Base-by-base conservation (phyloP, 176 grass and related monocot species). In the Typha latifolia region DNA sequence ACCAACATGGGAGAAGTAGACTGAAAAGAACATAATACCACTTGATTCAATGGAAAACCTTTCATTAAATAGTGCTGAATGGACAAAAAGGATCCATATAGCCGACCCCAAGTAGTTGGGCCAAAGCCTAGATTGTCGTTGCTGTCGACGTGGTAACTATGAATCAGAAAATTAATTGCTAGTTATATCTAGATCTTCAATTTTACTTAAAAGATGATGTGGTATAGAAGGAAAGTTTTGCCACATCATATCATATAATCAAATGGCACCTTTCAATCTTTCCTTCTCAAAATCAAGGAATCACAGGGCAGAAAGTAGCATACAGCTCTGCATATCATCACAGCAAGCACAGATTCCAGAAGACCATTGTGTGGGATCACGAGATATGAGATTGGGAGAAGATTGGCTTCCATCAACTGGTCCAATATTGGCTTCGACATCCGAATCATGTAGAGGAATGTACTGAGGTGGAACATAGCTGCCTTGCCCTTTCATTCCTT, bases 331-430 rank as follows among this genome's bases (percentile, higher is more conserved):
- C 64, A 85, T 84, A 78, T 96, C 87, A 66, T 91, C 87, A 79
- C 81, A 96, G 82, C 92, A 96, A 79, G 87, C 87, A 96, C 84
- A 96, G 63, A 96, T 91, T 79, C 92, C 92, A 67, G 92, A 91
- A 79, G 92, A 96, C 92, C 92, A 91, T 62, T 82, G 74, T 79
- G 78, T 87, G 3, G 73, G 61, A 72, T 84, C 84, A 55, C 70
- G 73, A 48, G 16, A 84, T 80, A 82, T 51, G 49, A 71, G 62
- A 68, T 61, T 77, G 5, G 8, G 73, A 32, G 56, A 3, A 14
- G 70, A 62, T 34, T 15, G 57, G 37, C 71, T 68, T 64, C 77
- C 87, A 71, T 78, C 77, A 43, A 53, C 71, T n/a, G 68, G 49
- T 66, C 61, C 51, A 3, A 15, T 3, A 49, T 86, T 67, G 51